Percentiles rank a stretch among this genome's conserved stretches.
phyloP scores from a whole-genome alignment of 1,284 basidiomycete species.

The Sanghuangporus sanghuang region DNA sequence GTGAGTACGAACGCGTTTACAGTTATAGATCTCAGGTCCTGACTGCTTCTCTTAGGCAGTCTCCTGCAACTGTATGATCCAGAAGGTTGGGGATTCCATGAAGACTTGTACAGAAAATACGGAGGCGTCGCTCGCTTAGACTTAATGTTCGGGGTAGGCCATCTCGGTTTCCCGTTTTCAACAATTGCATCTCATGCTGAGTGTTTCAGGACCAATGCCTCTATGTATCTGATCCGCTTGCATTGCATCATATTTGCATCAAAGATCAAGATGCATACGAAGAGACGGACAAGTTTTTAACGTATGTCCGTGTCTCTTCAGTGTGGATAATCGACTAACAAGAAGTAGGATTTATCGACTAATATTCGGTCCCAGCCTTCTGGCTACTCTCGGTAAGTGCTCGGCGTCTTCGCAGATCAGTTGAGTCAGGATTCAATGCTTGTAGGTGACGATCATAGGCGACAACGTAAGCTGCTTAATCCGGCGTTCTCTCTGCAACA shows the following conservation, averaged over 20 bases:
- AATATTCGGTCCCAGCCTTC: constrained; percentile 20
- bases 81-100: constrained; percentile 23
- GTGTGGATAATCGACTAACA: background rate
- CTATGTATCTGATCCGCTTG: constrained; percentile 21
- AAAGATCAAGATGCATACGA: constrained; percentile 30
- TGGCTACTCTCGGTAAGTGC: constrained; percentile 20
- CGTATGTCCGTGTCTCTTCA: constrained; percentile 16
- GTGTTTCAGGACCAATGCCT: constrained; percentile 15
- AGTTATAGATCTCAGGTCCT: background rate
- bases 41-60: constrained; percentile 8
- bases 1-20: background rate
- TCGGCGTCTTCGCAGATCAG: background rate
- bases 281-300: constrained; percentile 20
- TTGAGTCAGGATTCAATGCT: background rate
- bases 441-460: constrained; percentile 24
- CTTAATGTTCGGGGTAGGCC: constrained; percentile 23
- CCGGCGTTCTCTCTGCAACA: constrained; percentile 28
- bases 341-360: background rate
- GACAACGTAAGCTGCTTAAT: constrained; percentile 27
- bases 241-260: constrained; percentile 27
- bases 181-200: background rate
- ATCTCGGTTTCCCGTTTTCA: background rate
- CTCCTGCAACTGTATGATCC: constrained; percentile 17
- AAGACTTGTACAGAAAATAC: constrained; percentile 20
- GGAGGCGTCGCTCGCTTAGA: constrained; percentile 20